Conservation (phyloP, 768 basidiomycete species). For the Lyophyllum shimeji region DNA sequence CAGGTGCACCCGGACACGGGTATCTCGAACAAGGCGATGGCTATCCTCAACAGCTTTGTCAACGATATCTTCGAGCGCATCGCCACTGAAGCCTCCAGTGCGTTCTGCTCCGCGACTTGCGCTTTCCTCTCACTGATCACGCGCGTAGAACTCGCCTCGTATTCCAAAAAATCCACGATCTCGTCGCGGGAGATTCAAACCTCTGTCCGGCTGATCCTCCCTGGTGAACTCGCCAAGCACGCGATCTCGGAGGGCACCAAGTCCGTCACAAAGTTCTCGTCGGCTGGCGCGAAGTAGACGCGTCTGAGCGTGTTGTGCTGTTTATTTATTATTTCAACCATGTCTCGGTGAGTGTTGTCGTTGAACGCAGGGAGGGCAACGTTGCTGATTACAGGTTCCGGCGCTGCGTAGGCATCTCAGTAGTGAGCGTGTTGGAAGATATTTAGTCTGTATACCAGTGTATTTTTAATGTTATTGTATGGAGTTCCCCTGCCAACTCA, state of each 20-base stretch:
- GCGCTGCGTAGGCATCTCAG: background rate
- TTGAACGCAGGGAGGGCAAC: background rate
- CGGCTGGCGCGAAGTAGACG: conserved; percentile 54
- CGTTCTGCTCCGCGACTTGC: conserved; percentile 21
- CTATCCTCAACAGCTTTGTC: conserved; percentile 89
- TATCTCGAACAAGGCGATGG: conserved; percentile 98
- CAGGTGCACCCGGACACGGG: conserved; percentile 98
- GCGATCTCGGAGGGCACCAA: conserved; percentile 93
- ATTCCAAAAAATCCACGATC: conserved; percentile 99
- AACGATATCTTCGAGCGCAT: conserved; percentile 95
- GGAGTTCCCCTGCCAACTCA: background rate
- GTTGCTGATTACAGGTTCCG: background rate
- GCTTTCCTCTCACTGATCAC: background rate
- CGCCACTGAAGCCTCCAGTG: conserved; percentile 86
- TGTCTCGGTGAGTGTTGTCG: conserved; percentile 9
- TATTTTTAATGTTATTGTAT: conserved; percentile 15
- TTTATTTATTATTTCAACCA: conserved; percentile 10
- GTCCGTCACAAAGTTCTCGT: conserved; percentile 59
- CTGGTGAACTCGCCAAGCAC: conserved; percentile 97
- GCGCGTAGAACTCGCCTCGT: conserved; percentile 81
- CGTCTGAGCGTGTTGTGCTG: background rate
- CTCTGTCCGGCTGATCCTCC: conserved; percentile 90
- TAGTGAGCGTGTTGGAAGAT: conserved; percentile 15
- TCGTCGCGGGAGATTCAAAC: conserved; percentile 99
- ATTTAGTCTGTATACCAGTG: conserved; percentile 20